A percentile compares a stretch with the other conserved stretches of the same genome.
Conservation (phyloP, 176 grass and related monocot species). For the Alopecurus myosuroides region DNA sequence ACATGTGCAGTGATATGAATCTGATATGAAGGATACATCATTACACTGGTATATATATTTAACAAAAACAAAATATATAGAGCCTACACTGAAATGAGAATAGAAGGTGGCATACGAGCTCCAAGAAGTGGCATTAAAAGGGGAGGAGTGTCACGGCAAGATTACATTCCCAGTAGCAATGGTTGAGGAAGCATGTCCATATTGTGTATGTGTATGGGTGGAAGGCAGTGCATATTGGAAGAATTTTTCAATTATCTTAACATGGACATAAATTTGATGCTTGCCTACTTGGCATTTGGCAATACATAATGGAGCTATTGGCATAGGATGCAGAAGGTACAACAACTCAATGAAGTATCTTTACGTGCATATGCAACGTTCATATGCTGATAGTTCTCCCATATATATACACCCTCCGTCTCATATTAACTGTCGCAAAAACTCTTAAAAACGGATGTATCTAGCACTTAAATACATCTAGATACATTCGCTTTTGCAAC, state of each 20-base stretch:
- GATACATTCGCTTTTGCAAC: no score
- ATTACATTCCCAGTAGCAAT: background rate
- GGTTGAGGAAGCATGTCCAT: background rate
- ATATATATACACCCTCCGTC: no score
- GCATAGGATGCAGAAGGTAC: background rate
- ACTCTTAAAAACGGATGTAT: no score
- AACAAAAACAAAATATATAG: background rate
- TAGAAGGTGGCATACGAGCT: background rate
- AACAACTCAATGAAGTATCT: background rate
- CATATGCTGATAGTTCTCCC: background rate
- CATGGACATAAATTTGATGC: background rate
- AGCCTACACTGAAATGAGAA: background rate
- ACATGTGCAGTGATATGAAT: background rate
- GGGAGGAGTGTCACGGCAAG: background rate
- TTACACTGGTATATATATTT: background rate
- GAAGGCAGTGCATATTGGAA: background rate
- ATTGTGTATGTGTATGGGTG: background rate
- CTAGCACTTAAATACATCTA: no score
- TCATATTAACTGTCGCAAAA: no score
- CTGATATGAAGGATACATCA: background rate
- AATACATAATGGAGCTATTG: background rate
- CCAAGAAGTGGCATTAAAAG: background rate
- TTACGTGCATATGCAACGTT: background rate
- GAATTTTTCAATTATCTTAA: background rate
- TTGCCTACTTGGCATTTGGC: no score